Base-by-base conservation (phyloP, 306 rosid species). In the Dryas octopetala region DNA sequence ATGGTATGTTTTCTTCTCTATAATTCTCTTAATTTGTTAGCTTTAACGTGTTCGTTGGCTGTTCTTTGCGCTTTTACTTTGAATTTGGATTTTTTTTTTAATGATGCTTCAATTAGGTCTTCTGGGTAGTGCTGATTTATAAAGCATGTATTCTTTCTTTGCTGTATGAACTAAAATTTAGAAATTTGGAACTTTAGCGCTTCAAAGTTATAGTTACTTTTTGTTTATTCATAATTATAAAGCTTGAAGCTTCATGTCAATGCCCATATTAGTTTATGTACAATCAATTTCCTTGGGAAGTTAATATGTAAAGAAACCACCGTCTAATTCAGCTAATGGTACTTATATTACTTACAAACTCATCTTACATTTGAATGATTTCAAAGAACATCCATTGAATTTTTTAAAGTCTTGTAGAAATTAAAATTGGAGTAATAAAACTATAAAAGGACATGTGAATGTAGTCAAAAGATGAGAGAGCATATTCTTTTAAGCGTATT, bases 1-100 rank as follows among this genome's bases (percentile, higher is more conserved):
- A 93, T 93, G 98, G 98, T 93, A 85, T 65, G 73, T 74, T 74
- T 55, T 74, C 63, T 67, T 40, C 41, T 8, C 16, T 65, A 61
- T 8, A 4, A 59, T 63, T 45, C 26, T 8, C 11, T 58, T 58
- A 17, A 6, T 59, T 16, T 38, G 23, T 41, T 44, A 52, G 16
- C 70, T 12, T 60, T 40, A 13, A 9, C 26, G 14, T 43, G 14
- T 68, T 60, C 26, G 28, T 67, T 13, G 50, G 28, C 13, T 32
- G 9, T 59, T 71, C 14, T 72, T n/a, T 60, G 45, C 26, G 17
- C 45, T 48, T 62, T 61, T 52, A 19, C 60, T 44, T 57, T 76
- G 45, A 76, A 54, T 82, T 13, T 13, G 5, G 9, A 19, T 43
- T 43, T 11, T 64, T 19, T 64, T 19, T 19, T 49, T 16, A 3